These are phyloP conservation scores for Bothriochloa decipiens DNA, from an alignment of 176 grass and related monocot genomes.

Conservation along the genomic window DNA sequence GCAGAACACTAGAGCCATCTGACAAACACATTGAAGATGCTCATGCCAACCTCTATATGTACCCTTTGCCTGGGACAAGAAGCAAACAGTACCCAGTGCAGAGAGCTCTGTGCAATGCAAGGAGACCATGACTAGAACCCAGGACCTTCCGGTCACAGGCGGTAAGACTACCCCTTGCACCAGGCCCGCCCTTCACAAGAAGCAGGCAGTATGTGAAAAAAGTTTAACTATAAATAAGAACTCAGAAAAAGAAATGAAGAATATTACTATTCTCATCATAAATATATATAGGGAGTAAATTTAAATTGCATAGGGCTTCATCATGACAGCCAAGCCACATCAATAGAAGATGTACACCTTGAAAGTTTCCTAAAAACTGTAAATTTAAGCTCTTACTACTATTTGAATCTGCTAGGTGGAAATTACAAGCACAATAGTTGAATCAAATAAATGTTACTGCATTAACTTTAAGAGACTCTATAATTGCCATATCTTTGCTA, in stretches of 20 bases:
- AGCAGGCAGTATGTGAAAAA: background rate
- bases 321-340: background rate
- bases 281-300: too few species aligned
- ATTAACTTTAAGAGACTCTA: background rate
- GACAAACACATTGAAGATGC: background rate
- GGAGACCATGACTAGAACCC: too few species aligned
- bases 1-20: background rate
- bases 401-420: background rate
- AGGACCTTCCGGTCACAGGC: too few species aligned
- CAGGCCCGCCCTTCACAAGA: too few species aligned
- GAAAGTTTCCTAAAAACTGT: background rate
- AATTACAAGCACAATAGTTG: background rate
- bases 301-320: background rate
- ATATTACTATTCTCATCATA: background rate
- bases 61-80: background rate
- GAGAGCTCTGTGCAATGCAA: too few species aligned
- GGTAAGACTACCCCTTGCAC: too few species aligned
- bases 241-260: background rate
- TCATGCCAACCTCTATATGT: background rate
- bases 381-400: background rate
- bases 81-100: background rate
- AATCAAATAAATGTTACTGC: background rate
- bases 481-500: background rate
- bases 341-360: background rate
- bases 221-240: constrained; percentile 6